A percentile compares a stretch with the other conserved stretches of the same genome.
phyloP scores from a whole-genome alignment of 768 basidiomycete species.

The Lactifluus volemus region DNA sequence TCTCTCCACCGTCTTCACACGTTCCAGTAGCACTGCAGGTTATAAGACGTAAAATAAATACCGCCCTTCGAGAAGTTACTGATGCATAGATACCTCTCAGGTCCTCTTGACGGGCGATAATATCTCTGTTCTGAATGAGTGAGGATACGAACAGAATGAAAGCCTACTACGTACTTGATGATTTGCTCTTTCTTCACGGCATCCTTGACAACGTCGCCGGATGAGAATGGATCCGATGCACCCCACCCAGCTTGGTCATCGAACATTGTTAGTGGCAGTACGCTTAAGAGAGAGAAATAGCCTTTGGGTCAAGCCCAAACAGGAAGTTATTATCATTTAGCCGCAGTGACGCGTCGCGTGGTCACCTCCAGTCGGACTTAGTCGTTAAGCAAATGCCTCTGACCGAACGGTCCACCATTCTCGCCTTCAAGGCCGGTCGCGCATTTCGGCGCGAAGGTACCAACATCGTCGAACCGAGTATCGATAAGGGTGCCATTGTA shows the following conservation, averaged over 20 bases:
- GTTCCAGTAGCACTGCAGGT: slow-evolving; percentile 49
- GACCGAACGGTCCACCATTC: slow-evolving; percentile 21
- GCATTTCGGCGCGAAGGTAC: slow-evolving; percentile 58
- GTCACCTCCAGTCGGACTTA: not conserved
- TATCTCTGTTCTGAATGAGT: slow-evolving; percentile 44
- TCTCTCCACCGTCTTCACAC: slow-evolving; percentile 60
- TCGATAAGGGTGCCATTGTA: slow-evolving; percentile 66
- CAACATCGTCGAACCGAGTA: slow-evolving; percentile 56
- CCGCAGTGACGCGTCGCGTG: slow-evolving; percentile 10
- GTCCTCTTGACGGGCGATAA: slow-evolving; percentile 66
- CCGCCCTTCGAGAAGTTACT: not conserved
- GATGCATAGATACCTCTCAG: slow-evolving; percentile 45
- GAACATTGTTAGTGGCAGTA: slow-evolving; percentile 1
- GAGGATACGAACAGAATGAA: not conserved
- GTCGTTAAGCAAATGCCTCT: slow-evolving; percentile 10
- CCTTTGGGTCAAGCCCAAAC: not conserved
- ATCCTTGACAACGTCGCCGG: slow-evolving; percentile 63
- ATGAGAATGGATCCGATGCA: slow-evolving; percentile 27
- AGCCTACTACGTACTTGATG: slow-evolving; percentile 50
- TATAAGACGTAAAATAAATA: not conserved
- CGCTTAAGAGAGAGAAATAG: not conserved
- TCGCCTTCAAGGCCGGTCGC: slow-evolving; percentile 64
- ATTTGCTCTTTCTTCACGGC: slow-evolving; percentile 69
- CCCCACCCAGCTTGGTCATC: slow-evolving; percentile 18
- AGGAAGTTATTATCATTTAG: not conserved